Percentiles rank a stretch among this genome's conserved stretches.
These are phyloP conservation scores for Thraustochytrium striatum DNA, from an alignment of 352 stramenopile species.

Conservation along the genomic window DNA sequence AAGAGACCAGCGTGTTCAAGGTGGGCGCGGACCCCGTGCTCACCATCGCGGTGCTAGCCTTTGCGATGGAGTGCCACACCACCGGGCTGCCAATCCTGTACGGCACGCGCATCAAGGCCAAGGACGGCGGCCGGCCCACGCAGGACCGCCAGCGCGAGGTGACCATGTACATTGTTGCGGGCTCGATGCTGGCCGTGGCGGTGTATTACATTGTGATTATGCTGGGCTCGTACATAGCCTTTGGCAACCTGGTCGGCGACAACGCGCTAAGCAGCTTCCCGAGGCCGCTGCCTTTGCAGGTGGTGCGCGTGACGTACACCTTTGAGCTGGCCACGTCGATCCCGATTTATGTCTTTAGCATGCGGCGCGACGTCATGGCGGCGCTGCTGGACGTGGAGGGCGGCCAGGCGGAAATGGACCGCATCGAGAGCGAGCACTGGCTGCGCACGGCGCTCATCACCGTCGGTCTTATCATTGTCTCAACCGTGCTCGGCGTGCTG, in stretches of 20 bases:
- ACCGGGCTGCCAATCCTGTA: constrained; percentile 12
- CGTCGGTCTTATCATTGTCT: not conserved
- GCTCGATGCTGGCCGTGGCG: not conserved
- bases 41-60: constrained; percentile 1
- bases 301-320: constrained; percentile 7
- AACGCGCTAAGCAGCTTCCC: constrained; percentile 14
- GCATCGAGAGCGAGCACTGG: not conserved
- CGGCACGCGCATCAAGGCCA: not conserved
- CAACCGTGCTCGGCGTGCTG: not conserved
- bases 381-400: not conserved
- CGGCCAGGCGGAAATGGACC: constrained; percentile 13
- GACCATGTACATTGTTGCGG: constrained; percentile 2
- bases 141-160: not conserved
- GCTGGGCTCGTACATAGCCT: constrained; percentile 27
- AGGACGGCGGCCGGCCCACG: not conserved
- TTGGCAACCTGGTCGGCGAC: constrained; percentile 7
- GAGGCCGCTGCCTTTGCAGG: constrained; percentile 15
- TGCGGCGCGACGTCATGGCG: constrained; percentile 7
- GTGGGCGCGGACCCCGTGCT: not conserved
- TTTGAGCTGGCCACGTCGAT: constrained; percentile 29
- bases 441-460: constrained; percentile 2
- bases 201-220: constrained; percentile 35
- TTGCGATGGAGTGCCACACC: constrained; percentile 23
- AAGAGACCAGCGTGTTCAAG: not conserved
- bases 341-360: constrained; percentile 14